Percentiles rank a stretch among this genome's conserved stretches.
These are phyloP conservation scores for Fagus crenata DNA, from an alignment of 306 rosid species.

Conservation along the genomic window DNA sequence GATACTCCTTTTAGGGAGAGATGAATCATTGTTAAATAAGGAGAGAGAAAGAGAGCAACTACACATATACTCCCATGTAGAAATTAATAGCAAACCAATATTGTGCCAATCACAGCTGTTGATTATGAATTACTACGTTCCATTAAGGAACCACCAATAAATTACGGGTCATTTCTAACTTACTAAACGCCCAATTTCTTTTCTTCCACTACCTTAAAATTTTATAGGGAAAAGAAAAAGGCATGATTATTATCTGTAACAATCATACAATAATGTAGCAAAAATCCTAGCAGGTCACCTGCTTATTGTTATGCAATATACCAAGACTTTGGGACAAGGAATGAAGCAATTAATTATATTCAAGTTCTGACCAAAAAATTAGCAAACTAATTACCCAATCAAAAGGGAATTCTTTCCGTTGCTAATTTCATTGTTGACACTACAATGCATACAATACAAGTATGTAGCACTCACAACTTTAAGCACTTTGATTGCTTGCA, in stretches of 20 bases:
- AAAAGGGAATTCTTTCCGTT: not conserved
- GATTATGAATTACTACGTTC: not conserved
- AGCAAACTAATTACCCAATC: not conserved
- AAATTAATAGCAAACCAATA: no score
- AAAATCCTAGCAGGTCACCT: not conserved
- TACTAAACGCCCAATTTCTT: not conserved
- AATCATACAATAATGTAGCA: not conserved
- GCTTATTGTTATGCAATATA: not conserved
- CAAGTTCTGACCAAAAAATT: not conserved
- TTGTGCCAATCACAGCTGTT: not conserved
- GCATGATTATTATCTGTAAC: not conserved
- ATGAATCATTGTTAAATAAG: not conserved
- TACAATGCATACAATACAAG: not conserved
- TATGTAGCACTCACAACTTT: slow-evolving; percentile 66
- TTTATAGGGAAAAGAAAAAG: no score
- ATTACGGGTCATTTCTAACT: not conserved
- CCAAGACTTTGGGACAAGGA: not conserved
- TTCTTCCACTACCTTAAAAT: not conserved
- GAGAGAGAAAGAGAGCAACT: not conserved
- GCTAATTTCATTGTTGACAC: not conserved
- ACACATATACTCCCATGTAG: not conserved
- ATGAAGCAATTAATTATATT: not conserved
- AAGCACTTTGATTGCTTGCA: slow-evolving; percentile 94
- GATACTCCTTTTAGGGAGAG: not conserved
- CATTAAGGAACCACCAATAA: not conserved